A percentile compares a stretch with the other conserved stretches of the same genome.
Evolutionary conservation across 805 yeast genomes (phyloP).

Genomic region (Teunomyces lycoperdinae): DNA sequence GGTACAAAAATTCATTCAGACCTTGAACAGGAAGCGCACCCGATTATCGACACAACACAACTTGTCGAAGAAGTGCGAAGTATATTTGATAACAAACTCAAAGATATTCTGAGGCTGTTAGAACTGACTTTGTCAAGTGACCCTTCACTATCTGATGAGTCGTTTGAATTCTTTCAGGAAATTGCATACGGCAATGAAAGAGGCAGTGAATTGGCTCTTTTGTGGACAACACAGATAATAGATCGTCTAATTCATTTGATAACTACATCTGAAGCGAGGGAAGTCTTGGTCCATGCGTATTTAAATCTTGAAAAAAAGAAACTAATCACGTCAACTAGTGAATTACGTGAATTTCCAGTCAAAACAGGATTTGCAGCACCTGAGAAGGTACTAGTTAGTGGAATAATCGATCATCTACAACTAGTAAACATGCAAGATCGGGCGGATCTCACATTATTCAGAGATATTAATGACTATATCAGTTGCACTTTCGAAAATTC

Average conservation of each 20-base stretch:
- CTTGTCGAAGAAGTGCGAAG: not conserved
- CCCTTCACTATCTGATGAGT: not conserved
- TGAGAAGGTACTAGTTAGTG: slow-evolving; percentile 50
- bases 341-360: not conserved
- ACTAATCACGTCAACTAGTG: slow-evolving; percentile 10
- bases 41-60: slow-evolving; percentile 20
- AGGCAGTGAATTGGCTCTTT: slow-evolving; percentile 20
- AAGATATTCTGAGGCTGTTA: not conserved
- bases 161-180: not conserved
- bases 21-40: slow-evolving; percentile 49
- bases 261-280: slow-evolving; percentile 55
- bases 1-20: slow-evolving; percentile 50
- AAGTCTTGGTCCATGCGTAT: slow-evolving; percentile 55
- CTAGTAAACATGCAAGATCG: slow-evolving; percentile 12
- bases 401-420: slow-evolving; percentile 55
- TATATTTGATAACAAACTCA: not conserved
- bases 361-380: not conserved
- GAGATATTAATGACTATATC: slow-evolving; percentile 19
- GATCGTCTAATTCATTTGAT: slow-evolving; percentile 41
- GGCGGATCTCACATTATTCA: slow-evolving; percentile 18
- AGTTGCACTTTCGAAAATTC: slow-evolving; percentile 11
- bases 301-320: slow-evolving; percentile 28
- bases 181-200: slow-evolving; percentile 6
- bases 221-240: slow-evolving; percentile 43
- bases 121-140: not conserved